Base-by-base conservation (phyloP, 2,329 filamentous ascomycete genomes). In the Aspergillus intermedius region DNA sequence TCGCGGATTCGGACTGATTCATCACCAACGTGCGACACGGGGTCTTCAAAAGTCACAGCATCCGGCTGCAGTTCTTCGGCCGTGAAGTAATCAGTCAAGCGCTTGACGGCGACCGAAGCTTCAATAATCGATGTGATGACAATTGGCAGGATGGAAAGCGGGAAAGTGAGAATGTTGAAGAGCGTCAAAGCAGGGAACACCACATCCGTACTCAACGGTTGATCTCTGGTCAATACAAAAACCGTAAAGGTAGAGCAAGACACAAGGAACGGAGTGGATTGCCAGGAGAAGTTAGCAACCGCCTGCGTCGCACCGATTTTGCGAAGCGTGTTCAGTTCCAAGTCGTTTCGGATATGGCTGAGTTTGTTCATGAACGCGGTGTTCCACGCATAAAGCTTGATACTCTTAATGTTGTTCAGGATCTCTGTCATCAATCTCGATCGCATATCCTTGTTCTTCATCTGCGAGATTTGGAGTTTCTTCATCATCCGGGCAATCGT, bases 351-450 rank as follows among this genome's bases (percentile, higher is more conserved):
- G 52, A 98, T 90, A 67, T 88, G 87, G 72, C 93, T 97, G 50
- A 98, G 82, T 72, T 95, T 95, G 70, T 90, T 93, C 84, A 96
- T 95, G 66, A 98, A 98, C 12, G 93, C 91, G 25, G 85, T 86
- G 28, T 91, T 91, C 93, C 93, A 98, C 25, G 93, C 93, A 67
- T 96, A 98, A 17, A 98, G 81, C 74, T 98, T 98, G 75, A 98
- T 93, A 65, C 90, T 95, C 76, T 98, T 98, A 88, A 98, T 98
- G 72, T 97, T 97, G 77, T 94, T 96, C 63, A 98, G 77, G 57
- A 98, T 98, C 70, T 98, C 93, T 5, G 91, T 94, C 77, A 97
- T 96, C 50, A 98, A 74, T 44, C 91, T 83, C 42, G 91, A 95
- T 63, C 93, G 83, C 35, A 90, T 81, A 62, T 98, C 93, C 74